Base-by-base conservation (phyloP, 1,284 basidiomycete genomes). In the Takashimella koratensis region DNA sequence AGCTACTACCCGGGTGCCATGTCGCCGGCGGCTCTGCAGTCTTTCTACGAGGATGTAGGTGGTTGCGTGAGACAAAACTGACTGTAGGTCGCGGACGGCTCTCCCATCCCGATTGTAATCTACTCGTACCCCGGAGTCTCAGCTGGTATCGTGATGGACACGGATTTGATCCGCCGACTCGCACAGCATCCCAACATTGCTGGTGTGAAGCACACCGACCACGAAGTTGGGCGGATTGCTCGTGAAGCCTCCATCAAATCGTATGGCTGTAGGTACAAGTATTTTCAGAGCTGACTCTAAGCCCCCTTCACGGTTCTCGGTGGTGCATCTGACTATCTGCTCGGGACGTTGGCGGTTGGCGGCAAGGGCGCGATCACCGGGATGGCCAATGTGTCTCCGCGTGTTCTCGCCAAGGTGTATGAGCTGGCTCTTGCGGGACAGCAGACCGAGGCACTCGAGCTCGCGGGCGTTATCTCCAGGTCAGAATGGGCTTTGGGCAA, bases 331-430 rank as follows among this genome's bases (percentile, higher is more conserved):
- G 71, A 73, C 47, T 73, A 73, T 49, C 56, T 73, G 3, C 55
- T 70, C 4, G 65, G 63, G 22, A 52, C 67, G 1, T 25, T 69
- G 5, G 60, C 66, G 4, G 59, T 64, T 30, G 67, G 67, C 21
- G 66, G 62, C 5, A 54, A 62, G 22, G 72, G 73, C 5, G 66
- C 68, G 25, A 75, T 75, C 52, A 73, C 73, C 4, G 73, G 72
- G 8, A 60, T 74, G 53, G 65, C 62, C 24, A 74, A 75, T 42
- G 53, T 70, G 19, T 57, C 66, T 19, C 73, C 73, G 23, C 57
- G 67, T 22, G 58, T 63, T 5, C 59, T 55, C 40, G 57, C 64
- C 22, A 62, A 63, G 43, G 60, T 62, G 8, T 73, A 57, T 53
- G 63, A 74, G 46, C 57, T 69, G 12, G 64, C 51, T 47, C 26